These are phyloP conservation scores for Inga oerstediana DNA, from an alignment of 306 rosid species.

Conservation along the genomic window DNA sequence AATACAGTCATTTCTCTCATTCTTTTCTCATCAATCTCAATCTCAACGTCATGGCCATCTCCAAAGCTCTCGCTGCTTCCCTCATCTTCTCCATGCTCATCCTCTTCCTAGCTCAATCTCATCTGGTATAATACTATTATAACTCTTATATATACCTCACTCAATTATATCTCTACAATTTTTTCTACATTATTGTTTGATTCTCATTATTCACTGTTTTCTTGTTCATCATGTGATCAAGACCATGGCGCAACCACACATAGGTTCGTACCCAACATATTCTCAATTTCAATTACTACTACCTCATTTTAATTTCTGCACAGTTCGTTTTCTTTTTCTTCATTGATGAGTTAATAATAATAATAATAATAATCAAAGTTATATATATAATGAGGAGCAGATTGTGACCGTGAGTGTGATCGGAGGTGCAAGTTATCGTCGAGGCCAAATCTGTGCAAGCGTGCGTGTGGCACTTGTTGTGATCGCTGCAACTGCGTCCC, in stretches of 20 bases:
- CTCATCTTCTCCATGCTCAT: slow-evolving; percentile 42
- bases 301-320: no score
- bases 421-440: slow-evolving; percentile 1
- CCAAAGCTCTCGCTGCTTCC: slow-evolving; percentile 21
- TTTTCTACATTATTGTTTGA: no score
- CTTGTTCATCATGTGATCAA: no score
- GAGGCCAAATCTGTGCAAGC: slow-evolving; percentile 45
- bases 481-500: slow-evolving; percentile 56
- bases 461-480: slow-evolving; percentile 62
- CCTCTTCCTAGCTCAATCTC: slow-evolving; percentile 37
- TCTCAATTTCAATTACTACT: no score
- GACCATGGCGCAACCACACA: no score
- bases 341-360: no score
- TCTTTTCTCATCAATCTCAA: background rate
- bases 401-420: no score
- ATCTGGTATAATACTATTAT: slow-evolving; percentile 12
- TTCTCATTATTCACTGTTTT: no score
- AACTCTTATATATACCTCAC: background rate
- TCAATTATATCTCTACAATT: background rate
- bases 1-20: background rate
- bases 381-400: no score
- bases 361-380: no score
- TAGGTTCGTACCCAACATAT: no score
- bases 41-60: slow-evolving; percentile 19
- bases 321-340: no score